Percentiles rank a stretch among this genome's conserved stretches.
These are phyloP conservation scores for Chimonanthus salicifolius DNA, from an alignment of 164 flowering plant genomes.

Conservation along the genomic window DNA sequence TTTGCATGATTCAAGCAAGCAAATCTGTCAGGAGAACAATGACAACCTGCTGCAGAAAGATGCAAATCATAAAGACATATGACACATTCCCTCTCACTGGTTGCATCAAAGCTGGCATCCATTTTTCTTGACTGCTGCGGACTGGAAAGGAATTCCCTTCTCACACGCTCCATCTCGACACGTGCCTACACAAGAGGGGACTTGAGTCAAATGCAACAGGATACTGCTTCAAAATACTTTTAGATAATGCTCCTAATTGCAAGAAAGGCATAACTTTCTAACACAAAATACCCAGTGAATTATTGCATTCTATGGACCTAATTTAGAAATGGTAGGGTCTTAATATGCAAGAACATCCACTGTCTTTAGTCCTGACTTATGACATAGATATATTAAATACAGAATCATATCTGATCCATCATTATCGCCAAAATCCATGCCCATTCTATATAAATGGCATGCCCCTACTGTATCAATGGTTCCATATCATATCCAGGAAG, in stretches of 20 bases:
- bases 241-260: background rate
- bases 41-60: conserved; percentile 67
- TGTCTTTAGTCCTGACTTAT: background rate
- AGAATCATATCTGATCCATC: no score
- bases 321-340: background rate
- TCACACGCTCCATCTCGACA: conserved; percentile 36
- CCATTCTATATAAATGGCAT: no score
- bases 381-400: no score
- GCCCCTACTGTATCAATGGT: no score
- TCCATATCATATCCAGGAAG: no score
- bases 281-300: background rate
- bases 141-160: conserved; percentile 50
- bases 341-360: background rate
- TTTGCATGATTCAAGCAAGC: conserved; percentile 65
- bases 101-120: conserved; percentile 48
- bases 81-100: conserved; percentile 52
- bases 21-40: conserved; percentile 59
- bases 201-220: background rate
- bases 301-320: background rate
- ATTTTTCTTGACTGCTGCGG: conserved; percentile 35
- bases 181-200: conserved; percentile 44
- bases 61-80: conserved; percentile 60
- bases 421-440: no score
- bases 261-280: background rate
- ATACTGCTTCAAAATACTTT: background rate